Evolutionary conservation across 2,329 filamentous ascomycete genomes (phyloP), one percentile per base, ranked within the genome.

Genomic region (Stachybotrys elegans): DNA sequence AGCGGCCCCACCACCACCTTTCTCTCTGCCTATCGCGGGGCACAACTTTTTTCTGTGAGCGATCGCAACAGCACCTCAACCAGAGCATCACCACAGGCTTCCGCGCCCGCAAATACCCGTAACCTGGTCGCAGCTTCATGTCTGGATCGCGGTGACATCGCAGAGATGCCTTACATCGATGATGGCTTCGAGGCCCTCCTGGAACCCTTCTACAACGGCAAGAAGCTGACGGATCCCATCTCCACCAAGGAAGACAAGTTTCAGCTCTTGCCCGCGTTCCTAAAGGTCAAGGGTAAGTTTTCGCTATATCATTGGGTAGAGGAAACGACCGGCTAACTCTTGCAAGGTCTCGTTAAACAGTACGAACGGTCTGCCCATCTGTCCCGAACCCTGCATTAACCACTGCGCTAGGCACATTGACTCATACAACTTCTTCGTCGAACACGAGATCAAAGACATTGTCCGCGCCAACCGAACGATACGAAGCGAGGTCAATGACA

Each of bases 361-460:
- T 79, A 74, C 52, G 76, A 16, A 12, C 35, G 19, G 46, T 22
- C 23, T 19, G 22, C 22, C 9, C 22, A 58, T 37, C 12, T 9
- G 12, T 3, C 20, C 31, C 49, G 22, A 27, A 23, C 19, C 23
- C 16, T 17, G 48, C 22, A 37, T 53, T 56, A 34, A 55, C 48
- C 23, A 13, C 23, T 11, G 29, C 19, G 14, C 7, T 35, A 76
- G 75, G 57, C 91, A 96, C 65, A 92, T 95, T 60, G 94, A 98
- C 71, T 97, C 93, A 20, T 98, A 94, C 76, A 96, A 98, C 69
- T 95, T 93, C 69, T 97, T 98, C 57, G 86, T 96, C 53, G 89
- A 98, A 56, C 86, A 94, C 45, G 91, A 97, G 62, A 83, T 98
- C 64, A 95, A 95, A 69, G 91, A 96, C 57, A 98, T 98, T 55